phyloP scores from a whole-genome alignment of 257 asterid genomes.

The Przewalskia tangutica region DNA sequence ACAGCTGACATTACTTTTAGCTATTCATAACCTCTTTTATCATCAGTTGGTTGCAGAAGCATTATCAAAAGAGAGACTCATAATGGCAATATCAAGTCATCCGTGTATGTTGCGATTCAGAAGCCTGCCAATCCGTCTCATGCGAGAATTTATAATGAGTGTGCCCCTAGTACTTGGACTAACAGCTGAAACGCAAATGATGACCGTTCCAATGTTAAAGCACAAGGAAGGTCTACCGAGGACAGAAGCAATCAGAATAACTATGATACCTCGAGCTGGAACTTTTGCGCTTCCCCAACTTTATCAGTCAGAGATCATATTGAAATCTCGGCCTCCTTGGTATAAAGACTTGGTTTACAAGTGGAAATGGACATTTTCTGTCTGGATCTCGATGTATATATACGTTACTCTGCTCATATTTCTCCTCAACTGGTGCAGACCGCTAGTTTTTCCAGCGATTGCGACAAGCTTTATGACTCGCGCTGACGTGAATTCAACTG shows the following conservation, averaged over 20 bases:
- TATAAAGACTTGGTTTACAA: conserved; percentile 36
- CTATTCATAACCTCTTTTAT: not conserved
- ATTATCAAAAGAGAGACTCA: conserved; percentile 30
- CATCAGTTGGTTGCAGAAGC: conserved; percentile 60
- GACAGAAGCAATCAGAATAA: conserved; percentile 36
- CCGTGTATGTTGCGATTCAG: conserved; percentile 63
- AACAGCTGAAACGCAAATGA: conserved; percentile 43
- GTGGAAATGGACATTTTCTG: conserved; percentile 64
- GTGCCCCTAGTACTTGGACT: conserved; percentile 57
- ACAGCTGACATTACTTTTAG: not conserved
- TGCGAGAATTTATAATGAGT: conserved; percentile 44
- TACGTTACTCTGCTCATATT: conserved; percentile 32
- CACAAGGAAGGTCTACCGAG: conserved; percentile 50
- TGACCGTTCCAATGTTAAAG: conserved; percentile 37
- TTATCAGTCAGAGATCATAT: conserved; percentile 40
- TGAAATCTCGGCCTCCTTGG: conserved; percentile 57
- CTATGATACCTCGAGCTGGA: conserved; percentile 55
- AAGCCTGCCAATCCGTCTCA: conserved; percentile 61
- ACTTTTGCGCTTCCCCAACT: conserved; percentile 54
- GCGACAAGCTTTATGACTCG: not conserved
- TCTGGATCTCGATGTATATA: conserved; percentile 52
- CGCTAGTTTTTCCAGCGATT: conserved; percentile 31
- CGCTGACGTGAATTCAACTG: not conserved
- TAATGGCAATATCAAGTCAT: conserved; percentile 43
- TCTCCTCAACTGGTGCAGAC: conserved; percentile 35